Evolutionary conservation across 345 rosid species (phyloP), one percentile per base, ranked within the genome.

Genomic region (Eucalyptus guilfoylei): DNA sequence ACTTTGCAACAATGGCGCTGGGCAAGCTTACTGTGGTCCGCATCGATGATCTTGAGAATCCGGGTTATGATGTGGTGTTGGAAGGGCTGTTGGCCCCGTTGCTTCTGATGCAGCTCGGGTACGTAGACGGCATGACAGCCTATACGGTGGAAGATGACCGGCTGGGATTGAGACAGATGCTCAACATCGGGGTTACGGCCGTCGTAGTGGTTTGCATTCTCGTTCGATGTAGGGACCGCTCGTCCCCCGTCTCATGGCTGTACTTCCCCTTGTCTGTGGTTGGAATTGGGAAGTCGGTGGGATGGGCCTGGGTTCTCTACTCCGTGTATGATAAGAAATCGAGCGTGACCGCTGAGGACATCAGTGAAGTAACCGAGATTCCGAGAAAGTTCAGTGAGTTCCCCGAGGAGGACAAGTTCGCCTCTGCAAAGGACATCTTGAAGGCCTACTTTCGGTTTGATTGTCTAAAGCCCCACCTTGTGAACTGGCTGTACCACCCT

Each of bases 101-200:
- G 49, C 89, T 91, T 48, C 88, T 91, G 34, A 58, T 91, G 23
- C 90, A 89, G 19, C 88, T 89, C 14, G 90, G 90, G 48, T 81
- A 88, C 42, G 89, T 90, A 12, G 90, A 91, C 58, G 37, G 72
- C 80, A 89, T 91, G 14, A 87, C 92, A 12, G 90, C 92, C 49
- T 91, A 89, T 34, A n/a, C 88, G 32, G 87, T 85, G 28, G 92
- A 91, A 37, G 92, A 91, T 37, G 87, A 87, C 37, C 76, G 89
- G 37, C 80, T 91, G 92, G 80, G 67, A 60, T 0, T 0, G 32
- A 60, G n/a, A 60, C 92, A 87, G 48, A 45, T 91, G n/a, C 50
- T 87, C 42, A 88, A 91, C 34, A 49, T 87, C 4, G 87, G 81
- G 30, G 50, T 86, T 6, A 76, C 69, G 69, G 69, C 15, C 3